Percentiles rank a stretch among this genome's conserved stretches.
phyloP scores from a whole-genome alignment of 2,329 filamentous ascomycete genomes.

The Aspergillus tanneri region DNA sequence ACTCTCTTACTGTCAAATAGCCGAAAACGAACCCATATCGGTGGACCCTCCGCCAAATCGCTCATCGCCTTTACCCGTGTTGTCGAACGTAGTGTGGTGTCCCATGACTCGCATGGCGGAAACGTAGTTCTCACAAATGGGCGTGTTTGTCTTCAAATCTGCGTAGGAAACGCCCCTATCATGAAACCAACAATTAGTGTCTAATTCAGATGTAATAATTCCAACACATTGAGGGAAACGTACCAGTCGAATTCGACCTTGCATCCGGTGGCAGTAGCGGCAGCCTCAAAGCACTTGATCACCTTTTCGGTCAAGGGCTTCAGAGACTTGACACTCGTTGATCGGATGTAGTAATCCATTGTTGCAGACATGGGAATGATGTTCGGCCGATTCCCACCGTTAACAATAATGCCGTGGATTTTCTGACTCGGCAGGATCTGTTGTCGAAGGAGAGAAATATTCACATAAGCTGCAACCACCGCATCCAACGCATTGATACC shows the following conservation, averaged over 20 bases:
- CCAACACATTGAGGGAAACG: neutral
- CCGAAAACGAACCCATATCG: slow-evolving; percentile 26
- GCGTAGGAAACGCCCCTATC: slow-evolving; percentile 30
- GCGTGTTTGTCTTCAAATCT: slow-evolving; percentile 31
- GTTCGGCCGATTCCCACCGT: slow-evolving; percentile 55
- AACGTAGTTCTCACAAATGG: slow-evolving; percentile 33
- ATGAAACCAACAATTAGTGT: neutral
- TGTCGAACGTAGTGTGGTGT: slow-evolving; percentile 24
- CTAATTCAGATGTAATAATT: neutral
- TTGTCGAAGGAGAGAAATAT: slow-evolving; percentile 54
- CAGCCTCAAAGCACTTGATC: slow-evolving; percentile 34
- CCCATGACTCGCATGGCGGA: slow-evolving; percentile 31
- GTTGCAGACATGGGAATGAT: slow-evolving; percentile 55
- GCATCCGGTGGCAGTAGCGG: slow-evolving; percentile 34
- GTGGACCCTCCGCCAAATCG: slow-evolving; percentile 26
- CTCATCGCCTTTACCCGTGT: slow-evolving; percentile 16
- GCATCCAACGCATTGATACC: slow-evolving; percentile 60
- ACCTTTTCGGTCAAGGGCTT: slow-evolving; percentile 28
- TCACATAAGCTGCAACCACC: slow-evolving; percentile 46
- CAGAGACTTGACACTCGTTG: slow-evolving; percentile 41
- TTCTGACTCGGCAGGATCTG: slow-evolving; percentile 53
- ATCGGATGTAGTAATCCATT: slow-evolving; percentile 47
- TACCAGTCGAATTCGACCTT: slow-evolving; percentile 30
- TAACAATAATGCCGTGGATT: slow-evolving; percentile 53
- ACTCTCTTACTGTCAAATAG: neutral